Conservation (phyloP, 441 rosid species). For the Gossypium schwendimanii region DNA sequence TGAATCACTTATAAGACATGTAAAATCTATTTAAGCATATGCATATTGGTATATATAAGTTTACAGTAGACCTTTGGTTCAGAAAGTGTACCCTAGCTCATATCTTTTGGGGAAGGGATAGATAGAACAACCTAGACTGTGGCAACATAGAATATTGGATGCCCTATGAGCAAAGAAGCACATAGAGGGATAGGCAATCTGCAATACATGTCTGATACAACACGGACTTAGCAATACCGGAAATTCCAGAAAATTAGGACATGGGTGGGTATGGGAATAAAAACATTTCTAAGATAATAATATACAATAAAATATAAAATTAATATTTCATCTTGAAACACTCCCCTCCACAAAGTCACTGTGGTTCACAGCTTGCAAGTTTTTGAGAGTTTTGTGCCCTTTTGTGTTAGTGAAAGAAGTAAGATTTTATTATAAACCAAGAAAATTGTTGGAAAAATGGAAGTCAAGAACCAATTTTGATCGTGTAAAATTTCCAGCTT, state of each 20-base stretch:
- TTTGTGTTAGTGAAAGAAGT: neutral
- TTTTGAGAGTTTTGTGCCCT: neutral
- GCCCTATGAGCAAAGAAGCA: neutral
- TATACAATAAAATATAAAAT: neutral
- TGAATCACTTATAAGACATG: neutral
- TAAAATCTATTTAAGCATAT: neutral
- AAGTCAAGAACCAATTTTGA: neutral
- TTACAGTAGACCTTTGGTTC: constrained; percentile 1
- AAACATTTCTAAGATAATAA: neutral
- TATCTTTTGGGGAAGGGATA: constrained; percentile 4
- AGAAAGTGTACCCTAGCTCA: constrained; percentile 1
- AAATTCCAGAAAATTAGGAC: neutral
- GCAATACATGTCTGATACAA: neutral
- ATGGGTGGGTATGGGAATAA: neutral
- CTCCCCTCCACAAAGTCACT: neutral
- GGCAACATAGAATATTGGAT: neutral
- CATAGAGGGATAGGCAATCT: neutral
- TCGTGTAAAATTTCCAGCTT: neutral
- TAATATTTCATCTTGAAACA: neutral
- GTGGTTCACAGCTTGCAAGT: neutral
- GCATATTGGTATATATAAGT: neutral
- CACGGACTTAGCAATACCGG: neutral
- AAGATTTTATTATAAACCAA: neutral
- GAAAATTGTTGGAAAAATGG: neutral
- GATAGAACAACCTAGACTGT: neutral